These are phyloP conservation scores for Cryptococcus hybrid DNA, from an alignment of 1,284 basidiomycete species.

Conservation along the genomic window DNA sequence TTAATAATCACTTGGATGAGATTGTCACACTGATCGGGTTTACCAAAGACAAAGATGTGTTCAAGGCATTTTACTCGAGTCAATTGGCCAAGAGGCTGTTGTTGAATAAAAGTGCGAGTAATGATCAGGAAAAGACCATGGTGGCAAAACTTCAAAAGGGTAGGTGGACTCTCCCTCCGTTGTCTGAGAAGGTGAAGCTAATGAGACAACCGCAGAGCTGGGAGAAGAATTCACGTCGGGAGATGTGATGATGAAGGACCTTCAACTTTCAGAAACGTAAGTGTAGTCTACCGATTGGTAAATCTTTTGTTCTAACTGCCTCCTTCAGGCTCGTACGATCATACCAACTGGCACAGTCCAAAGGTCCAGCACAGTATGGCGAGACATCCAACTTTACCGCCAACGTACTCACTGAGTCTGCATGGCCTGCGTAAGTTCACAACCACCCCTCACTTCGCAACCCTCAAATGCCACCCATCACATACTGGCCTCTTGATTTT, in stretches of 20 bases:
- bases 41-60: slow-evolving; percentile 84
- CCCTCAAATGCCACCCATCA: not conserved
- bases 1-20: slow-evolving; percentile 68
- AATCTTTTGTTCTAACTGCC: not conserved
- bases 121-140: slow-evolving; percentile 88
- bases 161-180: slow-evolving; percentile 50
- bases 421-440: slow-evolving; percentile 55
- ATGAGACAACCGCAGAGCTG: slow-evolving; percentile 30
- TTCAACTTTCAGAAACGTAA: slow-evolving; percentile 48
- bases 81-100: slow-evolving; percentile 85
- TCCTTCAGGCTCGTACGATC: slow-evolving; percentile 50
- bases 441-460: not conserved
- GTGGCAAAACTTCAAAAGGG: slow-evolving; percentile 83
- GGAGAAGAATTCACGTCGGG: slow-evolving; percentile 52
- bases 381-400: slow-evolving; percentile 48
- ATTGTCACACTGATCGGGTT: slow-evolving; percentile 81
- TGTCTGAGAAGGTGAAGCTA: not conserved
- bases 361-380: slow-evolving; percentile 46
- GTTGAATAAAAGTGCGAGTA: slow-evolving; percentile 79
- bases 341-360: slow-evolving; percentile 50
- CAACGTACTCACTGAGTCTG: slow-evolving; percentile 57
- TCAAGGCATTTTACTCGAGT: slow-evolving; percentile 91
- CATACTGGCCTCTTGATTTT: not conserved
- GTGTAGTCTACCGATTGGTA: slow-evolving; percentile 1
- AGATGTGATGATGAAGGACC: slow-evolving; percentile 53